A percentile compares a stretch with the other conserved stretches of the same genome.
These are phyloP conservation scores for Brassica cretica DNA, from an alignment of 345 rosid genomes.

Conservation along the genomic window DNA sequence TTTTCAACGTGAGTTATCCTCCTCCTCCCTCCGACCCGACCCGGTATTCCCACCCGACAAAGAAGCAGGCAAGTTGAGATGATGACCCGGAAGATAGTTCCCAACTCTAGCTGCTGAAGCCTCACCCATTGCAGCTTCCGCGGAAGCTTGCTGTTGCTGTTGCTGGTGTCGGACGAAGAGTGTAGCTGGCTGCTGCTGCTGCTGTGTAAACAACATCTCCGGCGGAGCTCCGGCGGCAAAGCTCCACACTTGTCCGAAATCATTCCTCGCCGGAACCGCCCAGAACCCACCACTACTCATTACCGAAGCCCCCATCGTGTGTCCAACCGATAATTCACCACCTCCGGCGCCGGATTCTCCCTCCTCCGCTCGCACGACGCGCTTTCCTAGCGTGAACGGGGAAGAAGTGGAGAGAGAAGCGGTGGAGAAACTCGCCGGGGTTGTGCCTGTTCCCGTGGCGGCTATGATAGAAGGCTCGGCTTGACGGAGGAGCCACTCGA, in stretches of 20 bases:
- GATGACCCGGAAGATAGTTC: constrained; percentile 77
- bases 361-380: constrained; percentile 61
- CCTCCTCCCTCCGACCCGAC: constrained; percentile 74
- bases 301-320: constrained; percentile 36
- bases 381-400: constrained; percentile 85
- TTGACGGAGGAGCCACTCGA: constrained; percentile 22
- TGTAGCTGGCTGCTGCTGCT: constrained; percentile 44
- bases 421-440: constrained; percentile 18
- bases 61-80: constrained; percentile 73
- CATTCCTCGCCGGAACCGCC: constrained; percentile 80
- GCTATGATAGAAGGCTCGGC: constrained; percentile 27
- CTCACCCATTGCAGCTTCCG: constrained; percentile 67
- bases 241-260: constrained; percentile 80
- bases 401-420: constrained; percentile 57
- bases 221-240: constrained; percentile 56
- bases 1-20: constrained; percentile 42
- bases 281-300: constrained; percentile 63
- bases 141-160: constrained; percentile 26
- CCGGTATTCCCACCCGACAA: constrained; percentile 55
- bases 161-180: constrained; percentile 51
- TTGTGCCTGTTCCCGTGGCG: constrained; percentile 16
- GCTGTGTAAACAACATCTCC: constrained; percentile 64
- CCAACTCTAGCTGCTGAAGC: constrained; percentile 89
- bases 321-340: constrained; percentile 51
- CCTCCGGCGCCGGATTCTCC: constrained; percentile 43